Conservation (phyloP, 2,329 filamentous ascomycete species). For the Trichoderma sp. region DNA sequence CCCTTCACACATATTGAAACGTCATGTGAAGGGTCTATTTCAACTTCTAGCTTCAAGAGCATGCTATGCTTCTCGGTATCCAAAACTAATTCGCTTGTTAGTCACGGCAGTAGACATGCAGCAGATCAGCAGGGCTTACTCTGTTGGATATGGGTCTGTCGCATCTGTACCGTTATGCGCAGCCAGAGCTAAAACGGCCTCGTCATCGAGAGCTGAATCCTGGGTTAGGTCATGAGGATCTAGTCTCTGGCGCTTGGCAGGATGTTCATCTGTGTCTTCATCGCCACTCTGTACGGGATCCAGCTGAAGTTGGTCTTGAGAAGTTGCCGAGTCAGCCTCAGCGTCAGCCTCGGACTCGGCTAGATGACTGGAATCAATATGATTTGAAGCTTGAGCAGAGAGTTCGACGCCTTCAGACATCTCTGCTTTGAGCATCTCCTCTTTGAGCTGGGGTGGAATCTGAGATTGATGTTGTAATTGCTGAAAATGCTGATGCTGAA, state of each 20-base stretch:
- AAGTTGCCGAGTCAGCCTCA: slow-evolving; percentile 7
- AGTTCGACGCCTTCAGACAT: slow-evolving; percentile 13
- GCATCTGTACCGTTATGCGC: slow-evolving; percentile 44
- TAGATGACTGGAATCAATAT: slow-evolving; percentile 14
- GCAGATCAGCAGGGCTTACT: slow-evolving; percentile 40
- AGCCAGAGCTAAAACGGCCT: slow-evolving; percentile 52
- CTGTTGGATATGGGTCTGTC: slow-evolving; percentile 44
- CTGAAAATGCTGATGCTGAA: slow-evolving; percentile 1
- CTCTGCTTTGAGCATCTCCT: background rate
- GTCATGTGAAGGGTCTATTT: background rate
- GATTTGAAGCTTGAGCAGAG: slow-evolving; percentile 6
- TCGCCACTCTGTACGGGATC: slow-evolving; percentile 30
- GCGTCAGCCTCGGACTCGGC: slow-evolving; percentile 9
- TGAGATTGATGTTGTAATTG: slow-evolving; percentile 14
- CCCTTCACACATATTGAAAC: background rate
- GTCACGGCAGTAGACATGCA: background rate
- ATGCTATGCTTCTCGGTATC: slow-evolving; percentile 44
- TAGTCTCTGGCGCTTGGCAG: slow-evolving; percentile 45
- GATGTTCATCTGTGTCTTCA: slow-evolving; percentile 38
- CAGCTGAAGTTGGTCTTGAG: slow-evolving; percentile 23
- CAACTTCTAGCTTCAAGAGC: background rate
- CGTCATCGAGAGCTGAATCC: slow-evolving; percentile 40
- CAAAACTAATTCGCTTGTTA: slow-evolving; percentile 37
- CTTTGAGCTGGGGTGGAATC: background rate
- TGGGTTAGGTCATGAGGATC: slow-evolving; percentile 32